phyloP scores from a whole-genome alignment of 2,329 filamentous ascomycete genomes.

The Hymenoscyphus repandus region DNA sequence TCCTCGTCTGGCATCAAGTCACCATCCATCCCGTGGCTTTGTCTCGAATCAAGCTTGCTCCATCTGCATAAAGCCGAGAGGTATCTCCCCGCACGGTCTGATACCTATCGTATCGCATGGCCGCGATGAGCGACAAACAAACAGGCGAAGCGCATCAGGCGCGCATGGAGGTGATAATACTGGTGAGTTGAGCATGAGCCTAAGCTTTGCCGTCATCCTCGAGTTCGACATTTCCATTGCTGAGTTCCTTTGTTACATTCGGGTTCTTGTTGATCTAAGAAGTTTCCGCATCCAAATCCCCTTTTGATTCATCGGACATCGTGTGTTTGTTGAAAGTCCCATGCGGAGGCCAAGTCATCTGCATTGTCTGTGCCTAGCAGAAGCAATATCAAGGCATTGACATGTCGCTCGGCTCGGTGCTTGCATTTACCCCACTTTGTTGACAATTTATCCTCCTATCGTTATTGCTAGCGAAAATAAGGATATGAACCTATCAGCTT shows the following conservation, averaged over 20 bases:
- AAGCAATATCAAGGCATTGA: no score
- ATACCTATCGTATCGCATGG: not conserved
- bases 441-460: no score
- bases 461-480: no score
- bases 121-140: not conserved
- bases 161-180: constrained; percentile 10
- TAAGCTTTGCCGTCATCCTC: not conserved
- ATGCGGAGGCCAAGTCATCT: not conserved
- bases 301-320: not conserved
- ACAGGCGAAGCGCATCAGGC: not conserved
- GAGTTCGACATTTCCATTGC: not conserved
- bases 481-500: no score
- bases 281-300: no score
- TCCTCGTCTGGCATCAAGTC: no score
- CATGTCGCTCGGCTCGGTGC: no score
- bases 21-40: no score
- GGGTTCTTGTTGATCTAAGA: not conserved
- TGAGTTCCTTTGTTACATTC: not conserved
- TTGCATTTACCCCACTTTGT: not conserved
- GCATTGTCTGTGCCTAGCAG: no score
- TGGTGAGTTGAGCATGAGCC: constrained; percentile 1
- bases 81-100: not conserved
- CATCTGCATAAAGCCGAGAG: not conserved
- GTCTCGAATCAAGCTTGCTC: no score
- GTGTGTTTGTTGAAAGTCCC: not conserved